phyloP scores from a whole-genome alignment of 1,139 yeast genomes.

The Yamadazyma blattariae region DNA sequence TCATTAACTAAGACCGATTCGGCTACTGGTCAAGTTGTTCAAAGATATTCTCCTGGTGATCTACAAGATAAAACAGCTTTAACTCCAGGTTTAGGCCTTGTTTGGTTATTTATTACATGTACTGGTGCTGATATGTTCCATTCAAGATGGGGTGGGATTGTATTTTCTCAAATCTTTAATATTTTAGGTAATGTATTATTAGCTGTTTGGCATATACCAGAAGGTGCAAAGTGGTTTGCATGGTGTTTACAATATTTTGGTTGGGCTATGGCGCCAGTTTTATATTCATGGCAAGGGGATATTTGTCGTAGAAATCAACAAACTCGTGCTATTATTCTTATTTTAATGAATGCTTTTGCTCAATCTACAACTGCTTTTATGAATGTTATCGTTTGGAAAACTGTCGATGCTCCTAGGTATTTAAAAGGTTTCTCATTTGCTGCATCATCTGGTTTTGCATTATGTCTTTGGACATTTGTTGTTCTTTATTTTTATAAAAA shows the following conservation, averaged over 20 bases:
- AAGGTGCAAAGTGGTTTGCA: constrained; percentile 48
- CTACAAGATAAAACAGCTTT: constrained; percentile 42
- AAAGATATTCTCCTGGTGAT: constrained; percentile 26
- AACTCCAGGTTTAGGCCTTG: constrained; percentile 43
- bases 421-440: constrained; percentile 46
- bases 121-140: constrained; percentile 47
- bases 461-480: constrained; percentile 51
- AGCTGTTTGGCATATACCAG: constrained; percentile 47
- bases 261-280: constrained; percentile 51
- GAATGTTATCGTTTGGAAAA: constrained; percentile 47
- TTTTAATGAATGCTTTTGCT: constrained; percentile 44
- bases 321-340: constrained; percentile 42
- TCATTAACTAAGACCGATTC: constrained; percentile 23
- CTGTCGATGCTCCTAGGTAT: constrained; percentile 39
- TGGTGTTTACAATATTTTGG: constrained; percentile 45
- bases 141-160: constrained; percentile 56
- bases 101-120: constrained; percentile 42
- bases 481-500: constrained; percentile 58
- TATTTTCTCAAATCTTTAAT: constrained; percentile 49
- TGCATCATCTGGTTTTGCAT: constrained; percentile 50
- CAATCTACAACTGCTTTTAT: constrained; percentile 45
- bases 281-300: constrained; percentile 46
- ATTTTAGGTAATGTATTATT: constrained; percentile 37
- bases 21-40: constrained; percentile 18
- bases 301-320: constrained; percentile 44